Conservation (phyloP, 169 alveolate genomes). For the Eimeria maxima region DNA sequence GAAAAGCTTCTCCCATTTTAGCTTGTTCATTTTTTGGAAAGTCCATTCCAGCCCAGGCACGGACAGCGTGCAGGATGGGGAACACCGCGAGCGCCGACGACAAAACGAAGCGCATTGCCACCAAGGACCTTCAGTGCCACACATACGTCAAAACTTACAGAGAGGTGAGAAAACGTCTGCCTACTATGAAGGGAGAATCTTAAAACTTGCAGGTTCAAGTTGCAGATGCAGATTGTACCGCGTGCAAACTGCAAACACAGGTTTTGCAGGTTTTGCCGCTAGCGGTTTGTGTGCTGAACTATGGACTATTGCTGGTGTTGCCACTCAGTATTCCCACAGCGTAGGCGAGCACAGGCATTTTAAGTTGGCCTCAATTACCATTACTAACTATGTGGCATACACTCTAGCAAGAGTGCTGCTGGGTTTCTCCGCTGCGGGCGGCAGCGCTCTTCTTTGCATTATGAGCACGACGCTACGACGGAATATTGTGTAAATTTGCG, state of each 20-base stretch:
- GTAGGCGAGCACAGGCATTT: background rate
- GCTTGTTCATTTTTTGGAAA: background rate
- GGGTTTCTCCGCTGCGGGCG: background rate
- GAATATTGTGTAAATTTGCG: background rate
- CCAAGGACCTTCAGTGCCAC: conserved; percentile 68
- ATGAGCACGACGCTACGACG: background rate
- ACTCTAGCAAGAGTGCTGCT: background rate
- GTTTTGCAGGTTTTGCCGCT: background rate
- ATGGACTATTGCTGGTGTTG: background rate
- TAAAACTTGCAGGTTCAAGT: background rate
- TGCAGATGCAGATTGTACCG: background rate
- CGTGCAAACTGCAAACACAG: too few species aligned
- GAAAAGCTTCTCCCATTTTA: background rate
- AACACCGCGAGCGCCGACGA: conserved; percentile 78
- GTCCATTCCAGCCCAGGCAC: conserved; percentile 33
- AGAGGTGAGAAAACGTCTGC: conserved; percentile 14
- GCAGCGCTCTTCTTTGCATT: background rate
- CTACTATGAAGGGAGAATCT: background rate
- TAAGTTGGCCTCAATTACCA: background rate
- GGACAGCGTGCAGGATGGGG: conserved; percentile 72
- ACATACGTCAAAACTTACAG: conserved; percentile 68
- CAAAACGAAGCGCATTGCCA: conserved; percentile 60
- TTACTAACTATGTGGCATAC: background rate
- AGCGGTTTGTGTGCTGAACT: background rate
- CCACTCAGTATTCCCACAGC: background rate